phyloP scores from a whole-genome alignment of 1,284 basidiomycete species.

The Microbotryum lychnidis-dioicae region DNA sequence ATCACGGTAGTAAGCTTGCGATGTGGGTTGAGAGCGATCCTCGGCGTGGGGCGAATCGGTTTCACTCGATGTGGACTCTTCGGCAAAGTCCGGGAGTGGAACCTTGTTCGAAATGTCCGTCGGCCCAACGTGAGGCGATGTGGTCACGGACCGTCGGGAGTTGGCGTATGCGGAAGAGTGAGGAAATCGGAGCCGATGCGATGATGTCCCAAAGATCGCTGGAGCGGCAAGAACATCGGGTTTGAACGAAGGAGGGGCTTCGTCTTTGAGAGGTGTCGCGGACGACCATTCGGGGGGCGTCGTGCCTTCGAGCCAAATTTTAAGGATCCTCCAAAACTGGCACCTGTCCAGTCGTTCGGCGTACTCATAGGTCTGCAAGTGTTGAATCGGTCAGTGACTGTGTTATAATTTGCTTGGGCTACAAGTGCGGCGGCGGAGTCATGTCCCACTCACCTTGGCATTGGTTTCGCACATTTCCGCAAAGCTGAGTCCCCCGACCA shows the following conservation, averaged over 20 bases:
- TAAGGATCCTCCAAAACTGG: conserved; percentile 26
- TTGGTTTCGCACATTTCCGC: conserved; percentile 23
- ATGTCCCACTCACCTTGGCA: conserved; percentile 4
- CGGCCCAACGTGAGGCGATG: neutral
- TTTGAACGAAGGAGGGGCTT: no score
- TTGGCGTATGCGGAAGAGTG: no score
- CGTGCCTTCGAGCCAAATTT: conserved; percentile 18
- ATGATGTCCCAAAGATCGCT: no score
- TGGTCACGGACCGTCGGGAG: no score
- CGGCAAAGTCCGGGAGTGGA: conserved; percentile 18
- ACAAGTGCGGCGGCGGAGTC: no score
- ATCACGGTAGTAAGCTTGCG: conserved; percentile 8
- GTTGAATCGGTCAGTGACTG: neutral
- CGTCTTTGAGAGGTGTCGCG: neutral
- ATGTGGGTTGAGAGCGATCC: neutral
- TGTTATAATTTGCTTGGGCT: no score
- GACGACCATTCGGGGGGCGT: conserved; percentile 10
- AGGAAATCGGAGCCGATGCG: no score
- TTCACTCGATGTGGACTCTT: conserved; percentile 24
- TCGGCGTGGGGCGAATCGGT: neutral
- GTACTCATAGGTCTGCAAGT: conserved; percentile 3
- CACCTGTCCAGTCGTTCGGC: conserved; percentile 16
- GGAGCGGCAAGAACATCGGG: no score
- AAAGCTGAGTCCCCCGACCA: conserved; percentile 11
- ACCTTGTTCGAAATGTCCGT: neutral